These are phyloP conservation scores for Trichophyton simii DNA, from an alignment of 2,329 filamentous ascomycete species.

Conservation along the genomic window DNA sequence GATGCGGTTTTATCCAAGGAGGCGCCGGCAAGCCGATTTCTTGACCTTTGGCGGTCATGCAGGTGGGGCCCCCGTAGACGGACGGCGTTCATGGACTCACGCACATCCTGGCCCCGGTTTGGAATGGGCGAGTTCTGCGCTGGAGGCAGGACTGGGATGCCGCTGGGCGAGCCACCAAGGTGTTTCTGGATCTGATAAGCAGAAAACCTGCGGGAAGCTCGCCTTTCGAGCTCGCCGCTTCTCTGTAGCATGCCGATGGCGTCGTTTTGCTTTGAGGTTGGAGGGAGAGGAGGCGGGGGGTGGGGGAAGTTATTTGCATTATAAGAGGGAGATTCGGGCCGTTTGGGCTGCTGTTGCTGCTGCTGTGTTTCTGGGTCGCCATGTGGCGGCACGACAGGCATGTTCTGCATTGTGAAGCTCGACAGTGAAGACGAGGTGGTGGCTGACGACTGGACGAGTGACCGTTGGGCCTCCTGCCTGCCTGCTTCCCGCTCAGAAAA, in stretches of 20 bases:
- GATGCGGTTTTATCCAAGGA: constrained; percentile 46
- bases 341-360: constrained; percentile 13
- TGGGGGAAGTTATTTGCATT: constrained; percentile 24
- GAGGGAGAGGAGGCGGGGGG: constrained; percentile 63
- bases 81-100: constrained; percentile 65
- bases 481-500: constrained; percentile 30
- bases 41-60: constrained; percentile 41
- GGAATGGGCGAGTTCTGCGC: constrained; percentile 67
- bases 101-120: constrained; percentile 65
- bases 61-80: constrained; percentile 22
- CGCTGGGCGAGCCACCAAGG: constrained; percentile 65
- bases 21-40: constrained; percentile 42
- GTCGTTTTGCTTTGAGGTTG: constrained; percentile 77
- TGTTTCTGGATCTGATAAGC: constrained; percentile 96
- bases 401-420: constrained; percentile 63
- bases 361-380: constrained; percentile 29
- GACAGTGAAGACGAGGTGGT: constrained; percentile 32
- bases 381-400: constrained; percentile 61
- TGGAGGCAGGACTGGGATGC: constrained; percentile 72
- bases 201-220: constrained; percentile 86
- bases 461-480: constrained; percentile 27
- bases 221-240: constrained; percentile 80
- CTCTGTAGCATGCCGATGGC: constrained; percentile 82
- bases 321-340: constrained; percentile 15
- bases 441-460: constrained; percentile 16